Percentiles rank a stretch among this genome's conserved stretches.
Conservation (phyloP, 805 yeast species). For the Candida michaelii region DNA sequence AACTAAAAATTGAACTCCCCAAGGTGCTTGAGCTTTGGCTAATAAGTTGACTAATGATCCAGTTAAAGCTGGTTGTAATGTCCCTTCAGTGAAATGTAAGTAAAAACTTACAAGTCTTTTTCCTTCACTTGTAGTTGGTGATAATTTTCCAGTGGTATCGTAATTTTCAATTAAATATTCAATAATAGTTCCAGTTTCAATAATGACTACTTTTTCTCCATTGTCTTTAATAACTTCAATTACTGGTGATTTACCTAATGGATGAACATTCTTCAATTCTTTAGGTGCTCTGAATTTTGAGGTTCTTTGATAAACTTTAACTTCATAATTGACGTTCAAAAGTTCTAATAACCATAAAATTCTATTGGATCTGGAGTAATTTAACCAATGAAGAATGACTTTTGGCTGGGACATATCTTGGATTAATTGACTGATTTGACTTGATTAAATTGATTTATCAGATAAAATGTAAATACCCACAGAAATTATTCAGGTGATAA, state of each 20-base stretch:
- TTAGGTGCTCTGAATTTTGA: conserved; percentile 31
- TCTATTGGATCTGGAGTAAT: conserved; percentile 36
- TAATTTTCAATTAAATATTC: conserved; percentile 51
- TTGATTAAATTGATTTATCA: too few species aligned
- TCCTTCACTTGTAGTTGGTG: conserved; percentile 39
- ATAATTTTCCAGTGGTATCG: conserved; percentile 42
- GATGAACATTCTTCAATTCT: conserved; percentile 31
- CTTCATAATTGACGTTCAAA: conserved; percentile 31
- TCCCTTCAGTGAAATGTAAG: conserved; percentile 61
- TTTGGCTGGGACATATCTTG: too few species aligned
- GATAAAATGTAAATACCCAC: too few species aligned
- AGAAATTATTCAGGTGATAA: too few species aligned
- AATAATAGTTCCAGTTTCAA: conserved; percentile 63
- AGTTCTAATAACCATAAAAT: conserved; percentile 40
- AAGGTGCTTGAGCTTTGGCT: conserved; percentile 31
- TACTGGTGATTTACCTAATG: conserved; percentile 38
- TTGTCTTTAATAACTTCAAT: conserved; percentile 27
- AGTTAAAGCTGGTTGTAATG: conserved; percentile 51
- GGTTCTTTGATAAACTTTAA: conserved; percentile 29
- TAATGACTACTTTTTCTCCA: conserved; percentile 27
- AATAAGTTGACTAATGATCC: conserved; percentile 27
- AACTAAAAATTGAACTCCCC: conserved; percentile 23
- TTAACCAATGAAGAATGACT: conserved; percentile 23
- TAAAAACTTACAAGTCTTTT: conserved; percentile 48
- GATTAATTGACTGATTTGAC: too few species aligned